These are phyloP conservation scores for Spirogloea muscicola DNA, from an alignment of 139 green algal genomes.

Conservation along the genomic window DNA sequence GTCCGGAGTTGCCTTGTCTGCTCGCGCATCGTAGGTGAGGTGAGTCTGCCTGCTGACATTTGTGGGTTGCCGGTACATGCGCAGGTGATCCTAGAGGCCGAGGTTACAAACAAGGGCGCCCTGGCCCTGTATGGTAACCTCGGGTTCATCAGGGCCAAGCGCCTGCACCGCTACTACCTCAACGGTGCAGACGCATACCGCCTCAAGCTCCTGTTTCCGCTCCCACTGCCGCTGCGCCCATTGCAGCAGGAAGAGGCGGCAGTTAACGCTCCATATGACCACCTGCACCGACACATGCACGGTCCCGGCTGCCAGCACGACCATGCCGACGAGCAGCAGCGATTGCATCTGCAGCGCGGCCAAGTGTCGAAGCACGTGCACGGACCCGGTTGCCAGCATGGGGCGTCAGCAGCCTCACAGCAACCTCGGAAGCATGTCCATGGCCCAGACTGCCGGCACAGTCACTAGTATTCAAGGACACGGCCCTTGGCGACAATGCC, in stretches of 20 bases:
- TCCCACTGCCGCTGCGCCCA: conserved; percentile 55
- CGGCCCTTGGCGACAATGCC: too few relatives aligned
- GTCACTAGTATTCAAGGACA: conserved; percentile 12
- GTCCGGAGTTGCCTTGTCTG: too few relatives aligned
- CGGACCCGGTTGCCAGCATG: too few relatives aligned
- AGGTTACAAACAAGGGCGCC: conserved; percentile 88
- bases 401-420: too few relatives aligned
- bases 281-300: conserved; percentile 1
- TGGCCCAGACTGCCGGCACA: background rate
- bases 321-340: too few relatives aligned
- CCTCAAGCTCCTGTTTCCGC: conserved; percentile 88
- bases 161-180: conserved; percentile 94
- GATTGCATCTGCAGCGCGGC: too few relatives aligned
- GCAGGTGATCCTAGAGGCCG: conserved; percentile 92
- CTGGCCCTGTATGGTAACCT: conserved; percentile 88
- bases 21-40: too few relatives aligned
- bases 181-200: conserved; percentile 89
- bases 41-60: too few relatives aligned
- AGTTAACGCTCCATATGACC: background rate
- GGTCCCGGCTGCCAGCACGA: background rate
- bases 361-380: too few relatives aligned
- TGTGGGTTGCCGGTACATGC: too few relatives aligned
- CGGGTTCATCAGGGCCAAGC: conserved; percentile 96
- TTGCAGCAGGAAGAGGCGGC: conserved; percentile 8
- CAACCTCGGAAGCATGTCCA: too few relatives aligned